Conservation (phyloP, 805 yeast genomes). For the Lachancea lanzarotensis region DNA sequence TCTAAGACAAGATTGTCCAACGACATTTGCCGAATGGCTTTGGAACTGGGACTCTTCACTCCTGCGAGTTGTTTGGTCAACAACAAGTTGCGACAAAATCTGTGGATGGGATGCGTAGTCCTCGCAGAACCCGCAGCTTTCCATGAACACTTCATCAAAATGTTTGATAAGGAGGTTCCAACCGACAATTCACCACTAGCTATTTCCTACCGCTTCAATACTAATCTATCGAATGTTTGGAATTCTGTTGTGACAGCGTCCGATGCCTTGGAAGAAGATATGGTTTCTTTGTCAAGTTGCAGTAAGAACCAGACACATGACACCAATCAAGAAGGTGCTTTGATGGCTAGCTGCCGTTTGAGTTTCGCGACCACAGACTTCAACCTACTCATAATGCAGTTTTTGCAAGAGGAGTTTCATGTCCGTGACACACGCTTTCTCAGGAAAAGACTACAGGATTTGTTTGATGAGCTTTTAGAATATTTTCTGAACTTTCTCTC, state of each 20-base stretch:
- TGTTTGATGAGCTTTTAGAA: not conserved
- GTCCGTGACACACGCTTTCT: no score
- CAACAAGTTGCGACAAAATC: not conserved
- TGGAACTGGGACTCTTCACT: slow-evolving; percentile 3
- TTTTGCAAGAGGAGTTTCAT: not conserved
- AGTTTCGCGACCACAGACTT: not conserved
- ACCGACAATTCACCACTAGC: not conserved
- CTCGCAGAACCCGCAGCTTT: slow-evolving; percentile 1
- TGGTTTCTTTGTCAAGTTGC: not conserved
- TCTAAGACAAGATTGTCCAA: not conserved
- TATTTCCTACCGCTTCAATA: not conserved
- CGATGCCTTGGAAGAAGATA: not conserved
- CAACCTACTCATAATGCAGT: slow-evolving; percentile 1
- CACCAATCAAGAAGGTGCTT: not conserved
- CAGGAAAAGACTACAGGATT: not conserved
- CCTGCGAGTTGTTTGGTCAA: not conserved
- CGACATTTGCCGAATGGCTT: slow-evolving; percentile 3
- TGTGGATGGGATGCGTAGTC: slow-evolving; percentile 7
- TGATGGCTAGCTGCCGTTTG: not conserved
- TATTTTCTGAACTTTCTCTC: not conserved
- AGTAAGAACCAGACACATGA: not conserved
- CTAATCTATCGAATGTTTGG: slow-evolving; percentile 1
- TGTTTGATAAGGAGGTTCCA: not conserved
- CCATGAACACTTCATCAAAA: not conserved
- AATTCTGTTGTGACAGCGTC: not conserved